A percentile compares a stretch with the other conserved stretches of the same genome.
Evolutionary conservation across 441 rosid species (phyloP).

Genomic region (Aleurites moluccanus): DNA sequence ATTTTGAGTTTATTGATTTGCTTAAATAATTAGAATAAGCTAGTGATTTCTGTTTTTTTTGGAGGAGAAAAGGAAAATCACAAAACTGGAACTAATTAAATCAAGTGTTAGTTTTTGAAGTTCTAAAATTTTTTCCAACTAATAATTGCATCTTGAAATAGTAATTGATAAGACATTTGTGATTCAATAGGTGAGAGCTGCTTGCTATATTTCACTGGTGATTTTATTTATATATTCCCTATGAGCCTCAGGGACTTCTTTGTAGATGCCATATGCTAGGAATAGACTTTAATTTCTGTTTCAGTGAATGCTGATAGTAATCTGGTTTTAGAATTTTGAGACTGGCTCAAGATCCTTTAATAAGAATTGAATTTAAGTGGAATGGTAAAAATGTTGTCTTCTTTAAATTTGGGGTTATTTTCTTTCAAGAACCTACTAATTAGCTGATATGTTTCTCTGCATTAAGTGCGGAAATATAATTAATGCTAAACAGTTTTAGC

Average conservation of each 20-base stretch:
- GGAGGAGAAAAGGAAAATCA: neutral
- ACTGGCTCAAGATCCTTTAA: neutral
- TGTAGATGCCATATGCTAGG: neutral
- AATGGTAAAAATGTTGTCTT: neutral
- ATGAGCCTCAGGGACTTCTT: neutral
- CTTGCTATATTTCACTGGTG: too few relatives aligned
- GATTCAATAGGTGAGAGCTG: neutral
- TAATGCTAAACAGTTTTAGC: neutral
- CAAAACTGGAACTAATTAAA: neutral
- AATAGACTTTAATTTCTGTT: neutral
- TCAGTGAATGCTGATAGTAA: neutral
- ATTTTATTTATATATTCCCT: too few relatives aligned
- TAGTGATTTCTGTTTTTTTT: neutral
- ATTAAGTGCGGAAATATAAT: neutral
- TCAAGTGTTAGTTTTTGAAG: neutral
- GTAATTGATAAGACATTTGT: neutral
- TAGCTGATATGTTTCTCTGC: neutral
- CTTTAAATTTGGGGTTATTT: neutral
- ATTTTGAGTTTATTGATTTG: neutral
- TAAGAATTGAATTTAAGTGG: neutral
- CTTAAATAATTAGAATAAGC: constrained; percentile 1
- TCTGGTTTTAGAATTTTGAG: neutral
- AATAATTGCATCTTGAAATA: neutral
- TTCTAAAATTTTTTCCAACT: constrained; percentile 1
- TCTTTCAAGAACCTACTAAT: neutral